Evolutionary conservation across 2,329 filamentous ascomycete genomes (phyloP).

Genomic region (Fusarium sp.): DNA sequence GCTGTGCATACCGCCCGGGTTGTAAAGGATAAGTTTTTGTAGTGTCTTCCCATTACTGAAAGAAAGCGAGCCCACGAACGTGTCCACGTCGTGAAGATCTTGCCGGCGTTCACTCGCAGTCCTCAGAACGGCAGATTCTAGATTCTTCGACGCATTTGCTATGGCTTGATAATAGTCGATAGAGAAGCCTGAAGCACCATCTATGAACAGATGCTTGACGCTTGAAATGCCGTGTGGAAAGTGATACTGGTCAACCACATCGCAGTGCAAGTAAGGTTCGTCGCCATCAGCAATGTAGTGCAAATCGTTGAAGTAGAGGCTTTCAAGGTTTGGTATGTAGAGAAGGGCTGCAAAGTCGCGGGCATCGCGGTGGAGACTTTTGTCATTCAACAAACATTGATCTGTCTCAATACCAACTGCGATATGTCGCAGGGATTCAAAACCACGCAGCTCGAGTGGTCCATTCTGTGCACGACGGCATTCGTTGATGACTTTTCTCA

Average conservation of each 20-base stretch:
- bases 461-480: background rate
- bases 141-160: accelerated
- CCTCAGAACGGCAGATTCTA: constrained; percentile 2
- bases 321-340: background rate
- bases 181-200: background rate
- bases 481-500: background rate
- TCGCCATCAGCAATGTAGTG: background rate
- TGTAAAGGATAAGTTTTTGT: constrained; percentile 13
- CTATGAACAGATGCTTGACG: constrained; percentile 13
- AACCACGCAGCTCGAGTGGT: constrained; percentile 25
- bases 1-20: background rate
- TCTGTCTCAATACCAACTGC: background rate
- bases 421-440: constrained; percentile 9
- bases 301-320: constrained; percentile 5
- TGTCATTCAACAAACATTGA: background rate
- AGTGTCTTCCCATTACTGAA: background rate
- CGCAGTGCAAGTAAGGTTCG: background rate
- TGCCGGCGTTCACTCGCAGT: accelerated
- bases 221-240: constrained; percentile 1
- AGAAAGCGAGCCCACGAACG: background rate
- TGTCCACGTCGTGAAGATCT: background rate
- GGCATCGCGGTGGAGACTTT: background rate
- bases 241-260: background rate
- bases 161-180: accelerated
- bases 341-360: background rate